Evolutionary conservation across 1,284 basidiomycete genomes (phyloP).

Genomic region (Serendipita sp.): DNA sequence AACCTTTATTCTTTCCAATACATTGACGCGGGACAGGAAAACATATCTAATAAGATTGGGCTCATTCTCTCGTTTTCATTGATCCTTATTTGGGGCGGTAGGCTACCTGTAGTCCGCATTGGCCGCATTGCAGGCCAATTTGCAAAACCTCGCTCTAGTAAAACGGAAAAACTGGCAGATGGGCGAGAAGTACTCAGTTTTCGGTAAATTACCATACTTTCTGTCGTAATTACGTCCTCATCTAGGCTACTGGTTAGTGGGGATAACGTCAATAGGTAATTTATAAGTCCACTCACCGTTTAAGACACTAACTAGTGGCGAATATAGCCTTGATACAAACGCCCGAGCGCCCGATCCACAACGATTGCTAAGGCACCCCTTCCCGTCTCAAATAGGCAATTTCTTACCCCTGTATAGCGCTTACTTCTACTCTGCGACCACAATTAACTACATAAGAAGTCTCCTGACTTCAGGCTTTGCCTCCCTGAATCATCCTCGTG

Average conservation of each 20-base stretch:
- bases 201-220: constrained; percentile 32
- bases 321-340: constrained; percentile 44
- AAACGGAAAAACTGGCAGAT: constrained; percentile 63
- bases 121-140: constrained; percentile 93
- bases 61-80: constrained; percentile 91
- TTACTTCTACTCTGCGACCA: constrained; percentile 91
- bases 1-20: constrained; percentile 7
- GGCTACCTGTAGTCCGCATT: constrained; percentile 80
- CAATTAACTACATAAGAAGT: constrained; percentile 83
- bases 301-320: too few species aligned
- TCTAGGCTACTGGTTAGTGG: constrained; percentile 39
- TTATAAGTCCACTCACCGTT: constrained; percentile 13
- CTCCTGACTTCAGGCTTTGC: constrained; percentile 86
- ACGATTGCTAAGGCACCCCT: constrained; percentile 53
- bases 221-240: neutral
- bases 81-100: constrained; percentile 86
- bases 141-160: constrained; percentile 86
- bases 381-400: neutral
- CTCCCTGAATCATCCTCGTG: constrained; percentile 75
- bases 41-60: constrained; percentile 88
- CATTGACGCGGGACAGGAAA: constrained; percentile 39
- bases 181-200: constrained; percentile 59
- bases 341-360: constrained; percentile 83
- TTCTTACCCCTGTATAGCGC: constrained; percentile 36
- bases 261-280: constrained; percentile 87